A percentile compares a stretch with the other conserved stretches of the same genome.
These are phyloP conservation scores for Guadua angustifolia DNA, from an alignment of 176 grass and related monocot genomes.

Conservation along the genomic window DNA sequence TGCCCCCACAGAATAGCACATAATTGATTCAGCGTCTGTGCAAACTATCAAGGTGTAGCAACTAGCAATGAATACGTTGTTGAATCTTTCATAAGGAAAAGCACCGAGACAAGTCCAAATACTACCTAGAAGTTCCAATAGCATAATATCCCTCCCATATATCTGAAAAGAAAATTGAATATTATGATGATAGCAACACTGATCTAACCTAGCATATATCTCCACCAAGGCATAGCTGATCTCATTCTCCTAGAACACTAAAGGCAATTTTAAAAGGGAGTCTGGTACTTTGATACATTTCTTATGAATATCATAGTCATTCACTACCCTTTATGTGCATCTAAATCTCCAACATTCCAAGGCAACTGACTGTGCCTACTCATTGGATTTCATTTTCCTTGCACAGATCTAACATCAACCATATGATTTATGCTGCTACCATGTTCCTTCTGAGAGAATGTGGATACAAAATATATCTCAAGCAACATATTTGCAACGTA, in stretches of 20 bases:
- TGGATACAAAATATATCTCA: slow-evolving; percentile 26
- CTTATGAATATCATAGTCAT: not conserved
- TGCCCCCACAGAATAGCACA: not conserved
- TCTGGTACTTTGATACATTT: not conserved
- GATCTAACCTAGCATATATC: slow-evolving; percentile 29
- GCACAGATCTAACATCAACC: slow-evolving; percentile 22
- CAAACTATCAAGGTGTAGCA: slow-evolving; percentile 15
- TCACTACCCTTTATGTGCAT: not conserved
- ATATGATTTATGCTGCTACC: not conserved
- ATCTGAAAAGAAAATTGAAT: slow-evolving; percentile 4
- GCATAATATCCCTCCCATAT: not conserved
- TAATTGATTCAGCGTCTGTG: not conserved
- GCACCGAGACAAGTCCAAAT: not conserved
- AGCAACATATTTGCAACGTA: slow-evolving; percentile 26
- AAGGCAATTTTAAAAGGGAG: slow-evolving; percentile 14
- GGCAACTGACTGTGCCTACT: not conserved
- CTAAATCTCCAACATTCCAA: slow-evolving; percentile 18
- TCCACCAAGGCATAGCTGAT: not conserved
- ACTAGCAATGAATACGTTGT: not conserved
- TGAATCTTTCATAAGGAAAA: not conserved
- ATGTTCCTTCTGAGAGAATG: slow-evolving; percentile 13
- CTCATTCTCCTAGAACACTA: not conserved
- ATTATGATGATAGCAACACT: not conserved
- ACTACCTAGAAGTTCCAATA: not conserved
- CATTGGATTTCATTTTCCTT: slow-evolving; percentile 17